These are phyloP conservation scores for Aspergillus ochraceus DNA, from an alignment of 2,329 filamentous ascomycete species.

Conservation along the genomic window DNA sequence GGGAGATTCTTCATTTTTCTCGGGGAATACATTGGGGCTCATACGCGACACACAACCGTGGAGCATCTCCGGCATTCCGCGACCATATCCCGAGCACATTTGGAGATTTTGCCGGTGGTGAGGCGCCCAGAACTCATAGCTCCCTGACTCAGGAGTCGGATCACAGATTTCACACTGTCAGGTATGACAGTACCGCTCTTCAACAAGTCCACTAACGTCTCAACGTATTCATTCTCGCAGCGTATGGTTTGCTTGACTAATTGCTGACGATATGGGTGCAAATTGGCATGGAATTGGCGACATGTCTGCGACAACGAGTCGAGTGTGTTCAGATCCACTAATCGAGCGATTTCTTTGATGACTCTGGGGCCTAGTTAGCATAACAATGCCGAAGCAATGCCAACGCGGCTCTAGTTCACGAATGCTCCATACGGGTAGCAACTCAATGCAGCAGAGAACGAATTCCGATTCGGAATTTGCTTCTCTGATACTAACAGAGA, in stretches of 20 bases:
- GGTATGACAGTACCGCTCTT: constrained; percentile 44
- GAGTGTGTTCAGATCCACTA: constrained; percentile 83
- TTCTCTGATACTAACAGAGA: constrained; percentile 6
- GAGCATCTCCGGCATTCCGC: constrained; percentile 76
- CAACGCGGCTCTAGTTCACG: constrained; percentile 13
- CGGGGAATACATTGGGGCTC: constrained; percentile 24
- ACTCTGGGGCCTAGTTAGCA: constrained; percentile 57
- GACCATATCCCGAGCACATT: constrained; percentile 86
- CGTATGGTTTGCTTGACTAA: constrained; percentile 74
- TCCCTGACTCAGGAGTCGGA: constrained; percentile 29
- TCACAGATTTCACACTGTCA: constrained; percentile 32
- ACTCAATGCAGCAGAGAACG: constrained; percentile 45
- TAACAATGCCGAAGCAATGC: constrained; percentile 8
- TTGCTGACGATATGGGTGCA: constrained; percentile 75
- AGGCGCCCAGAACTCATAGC: constrained; percentile 38
- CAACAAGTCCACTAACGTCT: constrained; percentile 36
- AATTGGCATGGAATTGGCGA: constrained; percentile 72
- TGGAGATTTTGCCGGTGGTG: constrained; percentile 67
- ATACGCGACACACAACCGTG: constrained; percentile 77
- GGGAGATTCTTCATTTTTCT: not conserved
- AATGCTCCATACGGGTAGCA: constrained; percentile 49
- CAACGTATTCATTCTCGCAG: constrained; percentile 69
- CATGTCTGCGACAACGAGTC: constrained; percentile 81
- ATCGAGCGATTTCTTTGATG: constrained; percentile 70
- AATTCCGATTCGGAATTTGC: constrained; percentile 29